Base-by-base conservation (phyloP, 2,329 filamentous ascomycete genomes). In the Orbilia quercus region DNA sequence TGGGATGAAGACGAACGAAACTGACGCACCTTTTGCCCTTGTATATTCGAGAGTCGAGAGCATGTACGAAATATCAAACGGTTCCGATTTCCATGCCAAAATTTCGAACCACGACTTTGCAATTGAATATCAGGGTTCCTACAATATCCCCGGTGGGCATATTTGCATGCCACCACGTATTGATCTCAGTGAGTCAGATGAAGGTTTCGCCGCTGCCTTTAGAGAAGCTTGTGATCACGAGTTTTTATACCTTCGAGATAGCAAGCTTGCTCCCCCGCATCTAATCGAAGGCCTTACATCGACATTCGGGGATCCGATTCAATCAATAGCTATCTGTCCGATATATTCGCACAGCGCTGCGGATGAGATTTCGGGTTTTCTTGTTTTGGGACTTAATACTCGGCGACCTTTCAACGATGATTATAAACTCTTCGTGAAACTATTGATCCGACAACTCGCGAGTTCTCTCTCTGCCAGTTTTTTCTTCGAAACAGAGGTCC, bases 381-480 rank as follows among this genome's bases (percentile, higher is more conserved):
- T 95, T 9, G 85, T 95, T 1, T 84, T 95, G 79, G 91, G 91
- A 2, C 83, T 91, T 6, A 96, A 96, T 78, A 90, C 91, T 1
- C 83, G 90, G 36, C 84, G 91, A 54, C 91, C 90, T 0, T 94
- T 91, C 77, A 90, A 95, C 76, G 88, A 90, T 40, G 91, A 94
- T 76, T 95, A 94, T 78, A 86, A 75, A 28, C 82, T 94, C 0
- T 94, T 94, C 77, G 84, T 94, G 25, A 88, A 90, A 76, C 78
- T 67, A 53, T 23, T 78, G 53, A 70, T 36, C 67, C 18, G 54
- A 16, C 82, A 86, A 28, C 82, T 93, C 6, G 90, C 89, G 11
- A 94, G 90, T 0, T 92, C 90, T 0, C 85, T 94, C 79, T 91
- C 91, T 0, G 93, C 91, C 0, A 91, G 93, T 0, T 90, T 93